Evolutionary conservation across 805 yeast species (phyloP).

Genomic region (Pichia nanzhaoensis): DNA sequence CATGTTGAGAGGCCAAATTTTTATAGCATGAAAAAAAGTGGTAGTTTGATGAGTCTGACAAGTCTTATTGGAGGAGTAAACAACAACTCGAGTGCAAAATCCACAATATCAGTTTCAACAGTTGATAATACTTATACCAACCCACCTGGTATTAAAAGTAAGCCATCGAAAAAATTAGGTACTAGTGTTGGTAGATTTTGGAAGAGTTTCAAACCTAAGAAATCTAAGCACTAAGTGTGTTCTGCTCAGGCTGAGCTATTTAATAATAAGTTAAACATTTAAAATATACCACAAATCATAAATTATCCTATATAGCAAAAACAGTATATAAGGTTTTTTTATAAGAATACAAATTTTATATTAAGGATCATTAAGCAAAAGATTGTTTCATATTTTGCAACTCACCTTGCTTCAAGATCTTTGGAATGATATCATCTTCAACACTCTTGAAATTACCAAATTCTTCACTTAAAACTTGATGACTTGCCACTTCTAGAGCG

Average conservation of each 20-base stretch:
- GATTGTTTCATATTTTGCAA: constrained; percentile 30
- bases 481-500: constrained; percentile 63
- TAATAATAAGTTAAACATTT: not conserved
- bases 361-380: not conserved
- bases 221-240: not conserved
- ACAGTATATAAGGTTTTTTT: not conserved
- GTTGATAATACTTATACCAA: not conserved
- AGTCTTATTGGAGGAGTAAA: constrained; percentile 10
- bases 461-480: constrained; percentile 54
- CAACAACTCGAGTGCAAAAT: not conserved
- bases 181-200: constrained; percentile 6
- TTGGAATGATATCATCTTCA: constrained; percentile 43
- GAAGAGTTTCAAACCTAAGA: constrained; percentile 4
- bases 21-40: not conserved
- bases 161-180: not conserved
- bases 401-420: constrained; percentile 55
- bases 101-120: not conserved
- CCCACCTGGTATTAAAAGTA: too few species aligned
- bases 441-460: constrained; percentile 56
- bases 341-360: not conserved
- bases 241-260: not conserved
- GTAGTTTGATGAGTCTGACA: constrained; percentile 4
- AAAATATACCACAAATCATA: not conserved
- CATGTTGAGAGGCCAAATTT: not conserved
- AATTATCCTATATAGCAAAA: not conserved